Conservation (phyloP, 148 eudicot species). For the Silene uniflora region DNA sequence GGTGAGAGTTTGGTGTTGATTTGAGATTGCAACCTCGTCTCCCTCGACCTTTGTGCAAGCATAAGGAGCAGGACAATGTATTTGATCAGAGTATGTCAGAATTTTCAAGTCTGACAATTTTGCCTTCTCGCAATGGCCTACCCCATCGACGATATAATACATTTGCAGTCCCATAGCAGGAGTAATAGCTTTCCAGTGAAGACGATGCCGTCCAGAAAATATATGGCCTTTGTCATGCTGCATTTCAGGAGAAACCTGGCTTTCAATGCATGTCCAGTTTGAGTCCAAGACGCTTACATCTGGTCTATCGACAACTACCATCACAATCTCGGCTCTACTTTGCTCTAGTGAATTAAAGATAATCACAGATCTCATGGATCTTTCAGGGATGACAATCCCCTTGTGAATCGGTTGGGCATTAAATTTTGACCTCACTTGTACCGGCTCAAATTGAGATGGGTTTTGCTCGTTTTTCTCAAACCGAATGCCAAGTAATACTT, state of each 20-base stretch:
- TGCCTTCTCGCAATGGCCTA: slow-evolving; percentile 63
- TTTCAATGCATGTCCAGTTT: slow-evolving; percentile 93
- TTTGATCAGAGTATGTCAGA: slow-evolving; percentile 31
- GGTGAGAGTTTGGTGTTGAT: slow-evolving; percentile 54
- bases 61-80: slow-evolving; percentile 68
- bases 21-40: slow-evolving; percentile 49
- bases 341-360: slow-evolving; percentile 87
- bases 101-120: slow-evolving; percentile 57
- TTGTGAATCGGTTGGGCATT: slow-evolving; percentile 75
- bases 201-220: slow-evolving; percentile 81
- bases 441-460: slow-evolving; percentile 77
- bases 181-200: slow-evolving; percentile 82
- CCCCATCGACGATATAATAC: slow-evolving; percentile 76
- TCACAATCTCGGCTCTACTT: slow-evolving; percentile 77
- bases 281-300: slow-evolving; percentile 84
- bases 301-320: slow-evolving; percentile 73
- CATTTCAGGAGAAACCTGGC: slow-evolving; percentile 94
- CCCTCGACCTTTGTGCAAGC: slow-evolving; percentile 62
- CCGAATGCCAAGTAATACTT: slow-evolving; percentile 73
- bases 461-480: slow-evolving; percentile 73
- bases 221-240: slow-evolving; percentile 52
- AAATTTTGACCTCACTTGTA: slow-evolving; percentile 68
- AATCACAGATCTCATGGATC: slow-evolving; percentile 68
- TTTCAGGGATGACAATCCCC: slow-evolving; percentile 48
- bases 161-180: slow-evolving; percentile 88